Percentiles rank a stretch among this genome's conserved stretches.
Conservation (phyloP, 176 grass and related monocot genomes). For the Triticum turgidum region DNA sequence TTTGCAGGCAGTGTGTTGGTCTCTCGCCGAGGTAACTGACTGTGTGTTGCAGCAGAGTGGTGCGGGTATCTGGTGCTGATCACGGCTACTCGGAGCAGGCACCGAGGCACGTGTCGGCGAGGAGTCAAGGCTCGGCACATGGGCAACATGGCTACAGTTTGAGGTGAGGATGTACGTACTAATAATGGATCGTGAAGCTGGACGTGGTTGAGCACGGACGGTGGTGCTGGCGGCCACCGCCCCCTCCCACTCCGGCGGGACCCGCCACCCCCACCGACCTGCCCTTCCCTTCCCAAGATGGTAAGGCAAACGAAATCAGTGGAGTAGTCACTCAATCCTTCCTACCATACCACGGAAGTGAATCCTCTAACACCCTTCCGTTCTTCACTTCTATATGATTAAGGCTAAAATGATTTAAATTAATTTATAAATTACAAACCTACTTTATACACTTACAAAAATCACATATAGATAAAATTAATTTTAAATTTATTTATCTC, state of each 20-base stretch:
- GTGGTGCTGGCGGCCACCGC: constrained; percentile 4
- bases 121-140: constrained; percentile 5
- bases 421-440: too few species aligned
- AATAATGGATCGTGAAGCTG: neutral
- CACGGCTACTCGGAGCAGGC: neutral
- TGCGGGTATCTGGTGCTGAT: neutral
- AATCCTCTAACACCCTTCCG: too few species aligned
- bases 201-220: neutral
- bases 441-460: too few species aligned
- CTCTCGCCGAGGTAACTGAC: neutral
- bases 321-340: neutral
- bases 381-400: too few species aligned
- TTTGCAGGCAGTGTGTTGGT: too few species aligned
- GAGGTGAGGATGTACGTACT: neutral
- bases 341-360: neutral
- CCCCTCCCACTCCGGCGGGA: constrained; percentile 18
- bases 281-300: neutral
- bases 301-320: neutral
- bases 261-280: constrained; percentile 19
- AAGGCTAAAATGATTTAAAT: too few species aligned
- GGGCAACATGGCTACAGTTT: constrained; percentile 30
- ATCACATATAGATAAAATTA: too few species aligned
- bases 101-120: neutral
- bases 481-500: too few species aligned
- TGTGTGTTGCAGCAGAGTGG: constrained; percentile 2